Conservation (phyloP, 2,329 filamentous ascomycete genomes). For the Pseudophaeomoniella oleicola region DNA sequence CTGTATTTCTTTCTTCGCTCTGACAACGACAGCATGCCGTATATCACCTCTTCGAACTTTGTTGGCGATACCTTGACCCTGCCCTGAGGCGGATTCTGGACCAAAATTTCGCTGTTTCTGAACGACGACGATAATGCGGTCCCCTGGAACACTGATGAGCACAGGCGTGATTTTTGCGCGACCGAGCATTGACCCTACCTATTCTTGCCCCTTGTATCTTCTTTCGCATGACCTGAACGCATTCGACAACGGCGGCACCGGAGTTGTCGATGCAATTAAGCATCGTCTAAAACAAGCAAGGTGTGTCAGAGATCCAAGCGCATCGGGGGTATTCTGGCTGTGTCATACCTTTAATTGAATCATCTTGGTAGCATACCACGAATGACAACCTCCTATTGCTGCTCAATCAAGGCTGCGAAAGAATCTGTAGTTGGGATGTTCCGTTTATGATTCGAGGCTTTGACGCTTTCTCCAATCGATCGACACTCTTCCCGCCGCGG, state of each 20-base stretch:
- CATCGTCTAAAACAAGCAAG: slow-evolving; percentile 74
- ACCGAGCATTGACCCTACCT: slow-evolving; percentile 48
- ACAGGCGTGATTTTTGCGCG: background rate
- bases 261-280: slow-evolving; percentile 99
- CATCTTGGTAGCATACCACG: slow-evolving; percentile 46
- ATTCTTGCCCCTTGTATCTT: slow-evolving; percentile 70
- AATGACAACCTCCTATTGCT: background rate
- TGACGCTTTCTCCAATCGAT: too few species aligned
- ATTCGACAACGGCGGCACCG: slow-evolving; percentile 92
- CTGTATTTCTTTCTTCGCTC: slow-evolving; percentile 76
- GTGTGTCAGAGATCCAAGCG: background rate
- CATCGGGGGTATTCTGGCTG: background rate
- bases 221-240: slow-evolving; percentile 81
- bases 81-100: slow-evolving; percentile 45
- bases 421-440: too few species aligned
- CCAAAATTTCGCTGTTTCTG: slow-evolving; percentile 81
- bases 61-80: slow-evolving; percentile 62
- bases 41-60: slow-evolving; percentile 96
- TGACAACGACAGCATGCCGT: slow-evolving; percentile 86
- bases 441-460: too few species aligned
- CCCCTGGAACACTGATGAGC: slow-evolving; percentile 43
- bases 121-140: slow-evolving; percentile 92
- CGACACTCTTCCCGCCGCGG: too few species aligned
- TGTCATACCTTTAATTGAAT: slow-evolving; percentile 68
- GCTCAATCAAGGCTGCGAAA: too few species aligned